A percentile compares a stretch with the other conserved stretches of the same genome.
phyloP scores from a whole-genome alignment of 345 rosid species.

The Turnera subulata region DNA sequence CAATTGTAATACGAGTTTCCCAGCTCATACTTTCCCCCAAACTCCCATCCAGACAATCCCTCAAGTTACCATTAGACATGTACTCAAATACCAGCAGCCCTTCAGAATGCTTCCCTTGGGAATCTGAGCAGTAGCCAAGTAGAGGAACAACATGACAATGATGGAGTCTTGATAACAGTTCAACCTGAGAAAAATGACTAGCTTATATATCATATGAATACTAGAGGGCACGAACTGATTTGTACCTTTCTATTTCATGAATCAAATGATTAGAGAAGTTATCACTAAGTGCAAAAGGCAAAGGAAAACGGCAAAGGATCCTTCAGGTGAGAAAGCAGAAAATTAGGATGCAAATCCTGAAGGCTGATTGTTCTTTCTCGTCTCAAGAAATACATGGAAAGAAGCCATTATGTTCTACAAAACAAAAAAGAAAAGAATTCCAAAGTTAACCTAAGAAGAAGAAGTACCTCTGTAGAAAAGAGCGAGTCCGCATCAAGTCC shows the following conservation, averaged over 20 bases:
- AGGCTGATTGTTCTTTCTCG: background rate
- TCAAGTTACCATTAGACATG: slow-evolving; percentile 72
- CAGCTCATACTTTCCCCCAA: slow-evolving; percentile 65
- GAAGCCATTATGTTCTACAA: background rate
- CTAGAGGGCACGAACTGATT: background rate
- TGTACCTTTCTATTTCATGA: no score
- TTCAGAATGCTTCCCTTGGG: slow-evolving; percentile 68
- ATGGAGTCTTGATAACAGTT: slow-evolving; percentile 77
- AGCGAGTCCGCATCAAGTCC: slow-evolving; percentile 57
- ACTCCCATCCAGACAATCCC: slow-evolving; percentile 76
- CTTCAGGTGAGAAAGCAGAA: no score
- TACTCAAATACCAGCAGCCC: slow-evolving; percentile 86
- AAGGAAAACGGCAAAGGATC: no score
- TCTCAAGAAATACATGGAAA: slow-evolving; percentile 7
- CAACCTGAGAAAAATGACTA: slow-evolving; percentile 48
- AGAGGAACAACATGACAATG: slow-evolving; percentile 94
- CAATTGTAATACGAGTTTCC: slow-evolving; percentile 77
- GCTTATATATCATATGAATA: slow-evolving; percentile 1
- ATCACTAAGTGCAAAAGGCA: no score
- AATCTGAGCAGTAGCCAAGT: slow-evolving; percentile 83
- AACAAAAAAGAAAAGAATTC: no score
- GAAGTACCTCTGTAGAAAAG: slow-evolving; percentile 69
- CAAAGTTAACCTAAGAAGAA: slow-evolving; percentile 10
- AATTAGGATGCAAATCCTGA: no score
- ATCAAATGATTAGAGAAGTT: no score